A percentile compares a stretch with the other conserved stretches of the same genome.
These are phyloP conservation scores for Septoria petroselini DNA, from an alignment of 2,329 filamentous ascomycete genomes.

Conservation along the genomic window DNA sequence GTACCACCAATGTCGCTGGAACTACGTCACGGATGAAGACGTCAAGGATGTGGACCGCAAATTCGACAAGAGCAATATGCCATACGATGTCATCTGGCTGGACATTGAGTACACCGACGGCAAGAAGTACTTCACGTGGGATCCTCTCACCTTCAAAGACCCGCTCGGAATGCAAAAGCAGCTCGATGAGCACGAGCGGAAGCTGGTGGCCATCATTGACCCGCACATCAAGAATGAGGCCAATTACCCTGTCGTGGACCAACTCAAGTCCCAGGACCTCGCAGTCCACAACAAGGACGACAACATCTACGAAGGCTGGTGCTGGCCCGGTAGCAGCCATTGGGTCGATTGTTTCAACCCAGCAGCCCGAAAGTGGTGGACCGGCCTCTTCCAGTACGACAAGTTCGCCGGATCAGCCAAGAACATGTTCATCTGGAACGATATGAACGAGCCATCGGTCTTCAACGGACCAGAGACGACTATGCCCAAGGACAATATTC, in stretches of 20 bases:
- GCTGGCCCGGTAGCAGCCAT: conserved; percentile 95
- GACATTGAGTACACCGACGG: conserved; percentile 97
- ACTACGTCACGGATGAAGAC: conserved; percentile 95
- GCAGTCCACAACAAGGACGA: conserved; percentile 87
- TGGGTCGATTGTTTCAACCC: conserved; percentile 97
- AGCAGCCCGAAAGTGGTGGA: conserved; percentile 90
- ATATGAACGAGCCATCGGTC: conserved; percentile 99
- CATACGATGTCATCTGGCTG: conserved; percentile 98
- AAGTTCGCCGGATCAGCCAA: conserved; percentile 79
- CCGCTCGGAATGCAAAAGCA: conserved; percentile 85
- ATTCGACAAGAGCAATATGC: conserved; percentile 92
- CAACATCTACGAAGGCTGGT: conserved; percentile 91
- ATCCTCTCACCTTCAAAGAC: conserved; percentile 80
- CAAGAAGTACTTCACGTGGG: conserved; percentile 98
- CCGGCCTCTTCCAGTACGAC: conserved; percentile 78
- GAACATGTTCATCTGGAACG: conserved; percentile 96
- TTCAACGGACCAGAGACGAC: conserved; percentile 98
- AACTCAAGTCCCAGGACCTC: conserved; percentile 79
- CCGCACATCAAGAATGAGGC: conserved; percentile 94
- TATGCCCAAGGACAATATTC: conserved; percentile 98
- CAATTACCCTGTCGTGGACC: conserved; percentile 71
- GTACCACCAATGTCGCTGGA: conserved; percentile 98
- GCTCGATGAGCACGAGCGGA: conserved; percentile 77
- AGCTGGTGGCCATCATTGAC: conserved; percentile 92
- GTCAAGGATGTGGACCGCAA: conserved; percentile 94